Percentiles rank a stretch among this genome's conserved stretches.
Conservation (phyloP, 352 stramenopile species). For the Phytophthora multivora region DNA sequence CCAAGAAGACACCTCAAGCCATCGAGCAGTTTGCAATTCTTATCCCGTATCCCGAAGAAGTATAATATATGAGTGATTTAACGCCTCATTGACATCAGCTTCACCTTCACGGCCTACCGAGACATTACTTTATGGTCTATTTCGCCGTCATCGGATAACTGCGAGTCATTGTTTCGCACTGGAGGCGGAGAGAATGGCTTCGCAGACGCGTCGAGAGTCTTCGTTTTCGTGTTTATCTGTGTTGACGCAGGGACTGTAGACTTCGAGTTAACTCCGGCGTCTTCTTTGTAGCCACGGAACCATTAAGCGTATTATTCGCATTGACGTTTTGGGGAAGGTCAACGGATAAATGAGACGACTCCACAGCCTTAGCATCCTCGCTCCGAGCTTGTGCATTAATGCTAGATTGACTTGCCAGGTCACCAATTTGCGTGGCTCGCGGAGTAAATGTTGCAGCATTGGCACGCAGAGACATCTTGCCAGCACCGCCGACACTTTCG, state of each 20-base stretch:
- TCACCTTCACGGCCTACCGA: too few relatives aligned
- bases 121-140: too few relatives aligned
- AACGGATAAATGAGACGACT: not conserved
- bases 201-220: not conserved
- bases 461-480: not conserved
- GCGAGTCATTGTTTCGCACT: not conserved
- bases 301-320: not conserved
- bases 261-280: not conserved
- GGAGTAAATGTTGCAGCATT: not conserved
- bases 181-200: not conserved
- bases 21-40: constrained; percentile 39
- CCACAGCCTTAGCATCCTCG: not conserved
- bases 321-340: not conserved
- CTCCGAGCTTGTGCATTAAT: not conserved
- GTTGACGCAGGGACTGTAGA: not conserved
- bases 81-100: too few relatives aligned
- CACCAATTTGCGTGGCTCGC: not conserved
- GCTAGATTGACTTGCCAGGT: not conserved
- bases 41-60: constrained; percentile 34
- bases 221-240: not conserved
- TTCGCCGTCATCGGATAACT: too few relatives aligned
- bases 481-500: not conserved
- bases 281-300: not conserved
- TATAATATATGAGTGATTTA: constrained; percentile 9
- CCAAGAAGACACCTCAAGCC: constrained; percentile 32